Evolutionary conservation across 345 rosid genomes (phyloP), one percentile per base, ranked within the genome.

Genomic region (Luvunga scandens): DNA sequence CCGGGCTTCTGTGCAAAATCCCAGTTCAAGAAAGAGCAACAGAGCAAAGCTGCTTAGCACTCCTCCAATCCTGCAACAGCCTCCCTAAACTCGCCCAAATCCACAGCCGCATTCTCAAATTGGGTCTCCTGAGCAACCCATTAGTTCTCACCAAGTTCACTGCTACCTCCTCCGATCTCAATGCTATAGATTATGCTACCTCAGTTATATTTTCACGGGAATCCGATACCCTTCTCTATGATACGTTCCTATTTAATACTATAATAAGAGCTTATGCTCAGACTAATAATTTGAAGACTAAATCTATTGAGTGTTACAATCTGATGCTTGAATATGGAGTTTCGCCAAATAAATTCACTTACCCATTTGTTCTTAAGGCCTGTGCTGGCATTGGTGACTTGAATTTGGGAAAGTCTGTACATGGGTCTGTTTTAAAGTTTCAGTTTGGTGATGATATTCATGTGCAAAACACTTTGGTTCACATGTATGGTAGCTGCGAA

Each of bases 331-430:
- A 68, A 8, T 75, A 9, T 65, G 66, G 76, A 24, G 72, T 78
- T 77, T 78, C 68, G 63, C 91, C 91, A 7, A 88, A 90, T 82
- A 83, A 83, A 76, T 90, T 81, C 82, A 88, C 91, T 2, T 88
- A 77, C 81, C 85, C 87, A 0, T 82, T 88, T 70, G 87, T 88
- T 1, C 89, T 87, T 24, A 90, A 88, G 81, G 91, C 90, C 27
- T 87, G 91, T 84, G 89, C 90, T 31, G 85, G 89, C 34, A 79
- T 83, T 75, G 84, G 82, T 79, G 76, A 81, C 71, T 81, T 87
- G 84, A 79, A 65, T 50, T 76, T 88, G 75, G 90, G 87, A 1
- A 75, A n/a, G 68, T 84, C 85, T 21, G 78, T 87, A 14, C 93
- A 88, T 57, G 91, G 90, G 42, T 81, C 82, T 22, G 81, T 80